phyloP scores from a whole-genome alignment of 495 filamentous ascomycete species.

The Lasiosphaeria ovina region DNA sequence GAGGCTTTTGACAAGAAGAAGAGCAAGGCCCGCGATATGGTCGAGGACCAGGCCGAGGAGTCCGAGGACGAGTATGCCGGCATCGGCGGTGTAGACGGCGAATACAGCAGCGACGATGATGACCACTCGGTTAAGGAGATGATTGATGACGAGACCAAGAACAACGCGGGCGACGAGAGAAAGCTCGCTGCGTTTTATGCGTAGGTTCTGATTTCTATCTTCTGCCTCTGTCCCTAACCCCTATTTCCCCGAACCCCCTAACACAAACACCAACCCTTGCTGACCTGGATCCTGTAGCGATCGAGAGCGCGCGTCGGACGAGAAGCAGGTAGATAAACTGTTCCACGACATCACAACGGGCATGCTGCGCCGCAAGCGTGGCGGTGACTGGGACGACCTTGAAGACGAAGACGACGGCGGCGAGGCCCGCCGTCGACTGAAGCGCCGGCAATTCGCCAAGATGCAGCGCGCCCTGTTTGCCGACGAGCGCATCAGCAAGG shows the following conservation, averaged over 20 bases:
- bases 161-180: slow-evolving; percentile 71
- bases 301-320: slow-evolving; percentile 65
- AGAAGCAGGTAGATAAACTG: slow-evolving; percentile 83
- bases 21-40: slow-evolving; percentile 81
- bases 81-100: slow-evolving; percentile 84
- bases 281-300: slow-evolving; percentile 42
- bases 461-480: slow-evolving; percentile 86
- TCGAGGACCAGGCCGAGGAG: slow-evolving; percentile 93
- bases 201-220: slow-evolving; percentile 52
- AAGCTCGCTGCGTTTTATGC: slow-evolving; percentile 83
- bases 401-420: slow-evolving; percentile 85
- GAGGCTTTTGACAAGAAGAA: slow-evolving; percentile 76
- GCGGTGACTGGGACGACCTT: slow-evolving; percentile 72
- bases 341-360: slow-evolving; percentile 91
- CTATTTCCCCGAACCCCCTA: neutral
- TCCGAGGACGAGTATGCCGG: slow-evolving; percentile 98
- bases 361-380: slow-evolving; percentile 73
- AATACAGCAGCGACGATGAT: slow-evolving; percentile 70
- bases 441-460: slow-evolving; percentile 82
- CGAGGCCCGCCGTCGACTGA: slow-evolving; percentile 71
- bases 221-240: no score
- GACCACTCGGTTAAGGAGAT: slow-evolving; percentile 67
- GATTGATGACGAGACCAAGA: slow-evolving; percentile 74
- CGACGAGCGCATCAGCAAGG: slow-evolving; percentile 87
- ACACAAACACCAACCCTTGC: neutral